phyloP scores from a whole-genome alignment of 148 eudicot species.

The Vaccinium corymbosum region DNA sequence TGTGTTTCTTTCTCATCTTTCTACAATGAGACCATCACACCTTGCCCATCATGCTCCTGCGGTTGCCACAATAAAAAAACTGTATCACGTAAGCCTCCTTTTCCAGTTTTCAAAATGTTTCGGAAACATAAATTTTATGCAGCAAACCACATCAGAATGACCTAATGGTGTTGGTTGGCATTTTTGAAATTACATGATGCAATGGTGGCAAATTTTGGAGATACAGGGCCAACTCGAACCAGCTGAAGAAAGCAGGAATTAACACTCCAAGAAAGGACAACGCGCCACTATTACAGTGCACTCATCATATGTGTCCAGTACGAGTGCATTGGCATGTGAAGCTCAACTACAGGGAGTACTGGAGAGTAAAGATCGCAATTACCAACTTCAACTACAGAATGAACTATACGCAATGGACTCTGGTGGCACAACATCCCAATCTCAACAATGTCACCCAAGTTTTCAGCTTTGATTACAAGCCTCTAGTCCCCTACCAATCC shows the following conservation, averaged over 20 bases:
- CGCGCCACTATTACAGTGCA: slow-evolving; percentile 49
- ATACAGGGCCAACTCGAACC: slow-evolving; percentile 41
- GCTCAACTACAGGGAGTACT: slow-evolving; percentile 58
- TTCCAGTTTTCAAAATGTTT: neutral
- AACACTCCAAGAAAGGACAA: slow-evolving; percentile 51
- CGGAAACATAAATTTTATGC: neutral
- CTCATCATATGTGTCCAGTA: slow-evolving; percentile 64
- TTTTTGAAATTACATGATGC: neutral
- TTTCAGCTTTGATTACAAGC: slow-evolving; percentile 67
- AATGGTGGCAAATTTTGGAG: neutral
- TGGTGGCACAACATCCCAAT: slow-evolving; percentile 69
- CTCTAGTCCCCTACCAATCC: slow-evolving; percentile 50
- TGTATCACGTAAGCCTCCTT: slow-evolving; percentile 46
- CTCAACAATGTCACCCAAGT: slow-evolving; percentile 62
- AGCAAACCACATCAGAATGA: neutral
- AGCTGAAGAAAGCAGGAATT: slow-evolving; percentile 32
- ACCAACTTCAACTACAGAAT: slow-evolving; percentile 59
- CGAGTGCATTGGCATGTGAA: slow-evolving; percentile 68
- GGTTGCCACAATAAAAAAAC: slow-evolving; percentile 60
- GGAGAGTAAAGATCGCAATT: slow-evolving; percentile 52
- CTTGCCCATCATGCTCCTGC: slow-evolving; percentile 72
- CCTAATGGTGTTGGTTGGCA: neutral
- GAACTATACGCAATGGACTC: slow-evolving; percentile 60
- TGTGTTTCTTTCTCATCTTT: slow-evolving; percentile 81
- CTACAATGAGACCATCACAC: slow-evolving; percentile 69